Evolutionary conservation across 2,329 filamentous ascomycete species (phyloP).

Genomic region (Penicillium fuscoglaucum): DNA sequence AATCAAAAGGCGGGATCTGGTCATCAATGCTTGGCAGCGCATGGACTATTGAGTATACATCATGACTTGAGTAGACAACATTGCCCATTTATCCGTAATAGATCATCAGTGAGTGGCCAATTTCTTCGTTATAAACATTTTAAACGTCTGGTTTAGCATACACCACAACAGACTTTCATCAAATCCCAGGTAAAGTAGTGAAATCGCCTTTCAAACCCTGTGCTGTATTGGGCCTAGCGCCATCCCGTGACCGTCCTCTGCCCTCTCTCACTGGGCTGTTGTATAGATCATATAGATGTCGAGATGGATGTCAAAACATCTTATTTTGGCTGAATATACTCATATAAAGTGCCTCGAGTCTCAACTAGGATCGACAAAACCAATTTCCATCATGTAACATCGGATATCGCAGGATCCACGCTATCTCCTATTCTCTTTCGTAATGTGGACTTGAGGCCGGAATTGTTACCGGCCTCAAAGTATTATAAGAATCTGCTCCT

Average conservation of each 20-base stretch:
- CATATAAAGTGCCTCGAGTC: background rate
- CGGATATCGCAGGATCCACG: slow-evolving; percentile 29
- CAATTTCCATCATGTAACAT: slow-evolving; percentile 10
- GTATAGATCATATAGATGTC: slow-evolving; percentile 29
- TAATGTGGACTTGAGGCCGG: slow-evolving; percentile 46
- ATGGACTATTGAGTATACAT: slow-evolving; percentile 24
- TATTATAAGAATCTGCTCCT: slow-evolving; percentile 44
- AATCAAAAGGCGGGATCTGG: slow-evolving; percentile 20
- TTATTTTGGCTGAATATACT: background rate
- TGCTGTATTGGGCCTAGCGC: slow-evolving; percentile 29
- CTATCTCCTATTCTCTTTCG: slow-evolving; percentile 34
- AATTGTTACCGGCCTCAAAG: slow-evolving; percentile 49
- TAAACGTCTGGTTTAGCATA: background rate
- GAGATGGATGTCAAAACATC: slow-evolving; percentile 14
- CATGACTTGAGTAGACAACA: slow-evolving; percentile 16
- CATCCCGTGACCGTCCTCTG: slow-evolving; percentile 32
- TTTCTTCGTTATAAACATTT: background rate
- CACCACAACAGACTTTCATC: background rate
- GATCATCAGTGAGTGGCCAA: background rate
- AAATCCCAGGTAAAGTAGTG: background rate
- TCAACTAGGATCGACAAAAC: background rate
- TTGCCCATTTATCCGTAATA: background rate
- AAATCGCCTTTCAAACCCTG: background rate
- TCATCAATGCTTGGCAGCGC: slow-evolving; percentile 22
- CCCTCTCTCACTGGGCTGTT: slow-evolving; percentile 29